Evolutionary conservation across 108 stramenopile genomes (phyloP), one percentile per base, ranked within the genome.

Genomic region (Cylindrotheca fusiformis): DNA sequence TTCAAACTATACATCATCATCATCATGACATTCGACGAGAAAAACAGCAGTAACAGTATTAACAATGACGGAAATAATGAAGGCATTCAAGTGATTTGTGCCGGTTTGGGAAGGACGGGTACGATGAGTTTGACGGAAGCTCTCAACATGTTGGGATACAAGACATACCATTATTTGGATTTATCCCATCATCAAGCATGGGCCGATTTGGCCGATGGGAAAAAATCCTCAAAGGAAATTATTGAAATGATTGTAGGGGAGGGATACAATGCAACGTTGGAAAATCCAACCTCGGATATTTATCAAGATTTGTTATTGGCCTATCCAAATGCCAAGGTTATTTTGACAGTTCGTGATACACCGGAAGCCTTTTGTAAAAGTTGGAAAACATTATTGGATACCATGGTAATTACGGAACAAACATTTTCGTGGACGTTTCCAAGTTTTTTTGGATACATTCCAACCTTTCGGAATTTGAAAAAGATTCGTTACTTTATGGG

Each of bases 211-310:
- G 45, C 58, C 26, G 52, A 41, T 20, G 53, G 62, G 2, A 48
- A 49, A 0, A 8, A 2, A 18, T 4, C 33, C 1, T 46, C 25
- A 4, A 14, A 48, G 4, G 51, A n/a, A 32, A 52, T 53, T 1
- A 23, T 76, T 8, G 67, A 78, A 4, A 10, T 33, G 28, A 67
- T 73, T 41, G 58, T 48, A 2, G 18, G 50, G 0, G 60, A 55
- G 21, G 81, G 74, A 2, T 82, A 76, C 59, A 64, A 63, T n/a
- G 81, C 81, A 2, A 60, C 65, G 1, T 50, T 77, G 22, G 71
- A 81, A 23, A 58, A 49, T 32, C 66, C 76, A 18, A 62, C 56
- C 28, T 52, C 25, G 30, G 62, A 68, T 31, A 54, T 77, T 47
- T 68, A 52, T 58, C 1, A 53, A 14, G 65, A 66, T 27, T 20